Conservation (phyloP, 495 filamentous ascomycete species). For the Penicillium malachiteum region DNA sequence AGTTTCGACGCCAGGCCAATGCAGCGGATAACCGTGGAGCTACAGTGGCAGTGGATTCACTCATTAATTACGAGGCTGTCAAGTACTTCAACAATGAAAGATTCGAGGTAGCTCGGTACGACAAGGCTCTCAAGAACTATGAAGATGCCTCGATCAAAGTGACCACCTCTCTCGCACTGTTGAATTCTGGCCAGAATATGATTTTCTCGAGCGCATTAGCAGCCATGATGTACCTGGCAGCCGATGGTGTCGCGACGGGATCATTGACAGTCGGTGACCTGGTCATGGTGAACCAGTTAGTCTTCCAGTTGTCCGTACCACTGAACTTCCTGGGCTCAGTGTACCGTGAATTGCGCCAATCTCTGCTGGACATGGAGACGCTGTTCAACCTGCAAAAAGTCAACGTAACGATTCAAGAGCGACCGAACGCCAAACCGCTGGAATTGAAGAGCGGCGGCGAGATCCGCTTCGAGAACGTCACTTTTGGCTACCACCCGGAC, state of each 20-base stretch:
- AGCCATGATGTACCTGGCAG: constrained; percentile 97
- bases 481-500: constrained; percentile 86
- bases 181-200: constrained; percentile 97
- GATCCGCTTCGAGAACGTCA: constrained; percentile 92
- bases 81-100: constrained; percentile 99
- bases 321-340: constrained; percentile 95
- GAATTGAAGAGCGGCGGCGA: constrained; percentile 74
- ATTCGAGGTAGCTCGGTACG: constrained; percentile 88
- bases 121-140: constrained; percentile 79
- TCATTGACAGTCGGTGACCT: constrained; percentile 89
- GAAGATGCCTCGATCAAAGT: constrained; percentile 96
- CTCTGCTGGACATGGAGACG: constrained; percentile 95
- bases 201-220: constrained; percentile 95
- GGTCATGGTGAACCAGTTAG: constrained; percentile 97
- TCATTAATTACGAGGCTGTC: constrained; percentile 98
- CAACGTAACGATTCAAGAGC: constrained; percentile 81
- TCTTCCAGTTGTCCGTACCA: constrained; percentile 95
- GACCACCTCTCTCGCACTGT: constrained; percentile 83
- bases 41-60: constrained; percentile 90
- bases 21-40: constrained; percentile 94
- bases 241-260: constrained; percentile 80
- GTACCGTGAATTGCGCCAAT: constrained; percentile 93
- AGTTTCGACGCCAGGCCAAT: constrained; percentile 91
- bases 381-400: constrained; percentile 99
- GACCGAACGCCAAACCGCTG: constrained; percentile 68